Evolutionary conservation across 768 basidiomycete genomes (phyloP).

Genomic region (Kwoniella shandongensis): DNA sequence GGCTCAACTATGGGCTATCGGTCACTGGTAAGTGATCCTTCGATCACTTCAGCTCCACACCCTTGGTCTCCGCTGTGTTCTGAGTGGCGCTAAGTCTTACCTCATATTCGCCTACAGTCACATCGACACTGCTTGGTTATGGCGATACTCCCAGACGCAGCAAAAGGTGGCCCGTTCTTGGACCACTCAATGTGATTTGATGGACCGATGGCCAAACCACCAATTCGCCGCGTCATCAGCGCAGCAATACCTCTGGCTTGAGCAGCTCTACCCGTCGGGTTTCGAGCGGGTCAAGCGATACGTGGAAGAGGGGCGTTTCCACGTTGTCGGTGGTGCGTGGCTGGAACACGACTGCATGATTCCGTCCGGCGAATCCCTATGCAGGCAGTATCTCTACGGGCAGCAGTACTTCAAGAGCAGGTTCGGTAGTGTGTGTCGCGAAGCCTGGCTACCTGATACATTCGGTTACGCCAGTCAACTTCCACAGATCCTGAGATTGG

Average conservation of each 20-base stretch:
- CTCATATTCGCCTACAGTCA: conserved; percentile 56
- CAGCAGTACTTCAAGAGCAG: conserved; percentile 73
- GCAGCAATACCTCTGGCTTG: conserved; percentile 89
- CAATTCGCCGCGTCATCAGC: conserved; percentile 64
- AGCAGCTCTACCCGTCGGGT: conserved; percentile 72
- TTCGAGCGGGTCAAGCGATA: conserved; percentile 75
- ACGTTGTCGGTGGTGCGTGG: conserved; percentile 83
- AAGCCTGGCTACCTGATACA: conserved; percentile 47
- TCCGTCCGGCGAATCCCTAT: conserved; percentile 87
- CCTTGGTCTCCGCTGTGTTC: not conserved
- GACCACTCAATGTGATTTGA: conserved; percentile 89
- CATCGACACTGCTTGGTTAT: conserved; percentile 82
- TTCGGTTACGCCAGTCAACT: conserved; percentile 73
- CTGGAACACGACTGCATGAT: conserved; percentile 67
- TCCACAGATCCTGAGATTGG: conserved; percentile 74
- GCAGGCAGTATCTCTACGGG: conserved; percentile 83
- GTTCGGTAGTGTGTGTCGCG: conserved; percentile 53
- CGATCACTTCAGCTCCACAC: no score
- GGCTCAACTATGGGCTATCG: conserved; percentile 72
- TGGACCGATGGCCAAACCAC: conserved; percentile 93
- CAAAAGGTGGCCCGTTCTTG: conserved; percentile 94
- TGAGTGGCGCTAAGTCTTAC: no score
- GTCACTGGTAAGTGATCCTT: conserved; percentile 51
- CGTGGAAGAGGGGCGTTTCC: conserved; percentile 73
- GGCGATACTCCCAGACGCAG: conserved; percentile 93